Evolutionary conservation across 805 yeast genomes (phyloP), one percentile per base, ranked within the genome.

Genomic region (Hanseniaspora lachancei): DNA sequence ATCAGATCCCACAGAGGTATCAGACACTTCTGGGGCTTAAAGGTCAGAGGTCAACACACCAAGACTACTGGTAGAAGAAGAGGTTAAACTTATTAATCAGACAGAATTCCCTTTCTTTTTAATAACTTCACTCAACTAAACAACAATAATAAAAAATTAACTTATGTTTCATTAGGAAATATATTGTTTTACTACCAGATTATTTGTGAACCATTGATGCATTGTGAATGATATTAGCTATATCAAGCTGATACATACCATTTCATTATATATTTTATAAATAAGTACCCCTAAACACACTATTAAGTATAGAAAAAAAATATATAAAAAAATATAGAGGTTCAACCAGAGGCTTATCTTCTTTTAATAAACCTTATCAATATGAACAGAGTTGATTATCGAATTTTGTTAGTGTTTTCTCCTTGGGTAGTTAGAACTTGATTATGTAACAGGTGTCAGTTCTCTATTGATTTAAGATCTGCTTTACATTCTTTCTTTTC

Each of bases 11-110:
- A 93, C 93, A 84, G 97, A 80, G 99, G 99, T 91, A 85, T 93
- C 78, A 89, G 99, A 85, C 99, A 93, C 83, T 89, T 84, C 91
- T 93, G 97, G 97, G 97, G 97, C 76, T 81, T 93, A 76, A 93
- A 93, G 82, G 98, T 95, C 77, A 89, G 98, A 84, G 98, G 98
- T 81, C 98, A 93, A 83, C 99, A 93, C 82, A 93, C 99, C 84
- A 93, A 93, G 86, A 91, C 98, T 76, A 93, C 99, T 71, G 95
- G 97, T 77, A 89, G 98, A 82, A 89, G 95, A 78, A 74, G 70
- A 68, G 61, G 62, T 64, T 68, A 68, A 66, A 62, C 61, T 39
- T 27, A 36, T 49, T 47, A 20, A 48, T 21, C 41, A 13, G 13
- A 34, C 20, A 35, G 18, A 6, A 42, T 42, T 27, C 12, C 21